Evolutionary conservation across 352 stramenopile genomes (phyloP).

Genomic region (Phytophthora uliginosa): DNA sequence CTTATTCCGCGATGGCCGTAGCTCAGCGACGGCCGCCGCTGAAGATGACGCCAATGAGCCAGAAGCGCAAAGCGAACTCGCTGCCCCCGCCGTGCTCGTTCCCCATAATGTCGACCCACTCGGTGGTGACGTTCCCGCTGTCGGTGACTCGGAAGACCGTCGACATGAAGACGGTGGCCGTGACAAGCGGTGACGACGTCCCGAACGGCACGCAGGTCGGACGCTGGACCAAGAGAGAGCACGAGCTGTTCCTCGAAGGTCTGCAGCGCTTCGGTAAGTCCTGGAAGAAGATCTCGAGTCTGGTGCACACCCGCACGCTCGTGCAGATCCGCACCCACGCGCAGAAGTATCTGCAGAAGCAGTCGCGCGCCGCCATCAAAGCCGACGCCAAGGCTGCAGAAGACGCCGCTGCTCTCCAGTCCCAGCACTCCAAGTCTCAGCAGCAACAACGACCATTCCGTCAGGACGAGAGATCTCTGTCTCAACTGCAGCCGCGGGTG

Average conservation of each 20-base stretch:
- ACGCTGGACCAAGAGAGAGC: slow-evolving; percentile 92
- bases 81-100: slow-evolving; percentile 3
- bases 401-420: not conserved
- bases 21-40: slow-evolving; percentile 16
- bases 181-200: slow-evolving; percentile 1
- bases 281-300: slow-evolving; percentile 92
- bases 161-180: slow-evolving; percentile 4
- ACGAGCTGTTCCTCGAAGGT: slow-evolving; percentile 90
- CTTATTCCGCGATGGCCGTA: slow-evolving; percentile 12
- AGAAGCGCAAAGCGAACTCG: slow-evolving; percentile 18
- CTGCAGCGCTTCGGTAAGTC: slow-evolving; percentile 90
- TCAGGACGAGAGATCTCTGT: not conserved
- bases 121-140: slow-evolving; percentile 11
- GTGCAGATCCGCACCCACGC: slow-evolving; percentile 98
- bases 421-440: not conserved
- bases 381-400: slow-evolving; percentile 34
- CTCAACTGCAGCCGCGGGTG: slow-evolving; percentile 15
- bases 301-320: slow-evolving; percentile 84
- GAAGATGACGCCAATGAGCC: slow-evolving; percentile 8
- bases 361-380: slow-evolving; percentile 70
- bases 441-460: slow-evolving; percentile 4
- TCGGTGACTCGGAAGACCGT: slow-evolving; percentile 8
- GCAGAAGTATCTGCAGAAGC: slow-evolving; percentile 97
- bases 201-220: slow-evolving; percentile 55
- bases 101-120: slow-evolving; percentile 1